Percentiles rank a stretch among this genome's conserved stretches.
Evolutionary conservation across 257 asterid species (phyloP).

Genomic region (Avicennia marina): DNA sequence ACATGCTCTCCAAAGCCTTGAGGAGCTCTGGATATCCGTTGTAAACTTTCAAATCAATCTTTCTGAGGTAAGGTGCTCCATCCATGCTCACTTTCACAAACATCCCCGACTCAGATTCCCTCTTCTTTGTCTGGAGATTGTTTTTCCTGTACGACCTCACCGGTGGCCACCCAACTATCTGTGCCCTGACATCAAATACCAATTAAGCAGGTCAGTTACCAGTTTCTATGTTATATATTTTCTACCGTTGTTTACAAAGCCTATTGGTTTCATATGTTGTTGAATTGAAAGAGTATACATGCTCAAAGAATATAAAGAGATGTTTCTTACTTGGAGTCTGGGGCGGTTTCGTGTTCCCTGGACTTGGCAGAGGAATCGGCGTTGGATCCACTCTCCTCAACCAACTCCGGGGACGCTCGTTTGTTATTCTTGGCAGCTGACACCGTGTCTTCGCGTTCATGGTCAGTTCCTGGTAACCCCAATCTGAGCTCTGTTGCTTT

Average conservation of each 20-base stretch:
- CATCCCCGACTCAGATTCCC: slow-evolving; percentile 38
- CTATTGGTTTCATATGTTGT: too few relatives aligned
- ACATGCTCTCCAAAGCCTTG: slow-evolving; percentile 65
- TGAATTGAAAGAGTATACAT: too few relatives aligned
- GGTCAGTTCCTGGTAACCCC: slow-evolving; percentile 57
- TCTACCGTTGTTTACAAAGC: too few relatives aligned
- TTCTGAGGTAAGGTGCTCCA: slow-evolving; percentile 82
- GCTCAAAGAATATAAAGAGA: background rate
- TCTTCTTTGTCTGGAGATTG: slow-evolving; percentile 27
- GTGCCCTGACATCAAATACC: slow-evolving; percentile 32
- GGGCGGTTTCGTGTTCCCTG: slow-evolving; percentile 23
- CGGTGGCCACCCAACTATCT: slow-evolving; percentile 71
- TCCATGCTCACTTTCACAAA: slow-evolving; percentile 89
- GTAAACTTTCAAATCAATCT: slow-evolving; percentile 65
- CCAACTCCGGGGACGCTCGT: slow-evolving; percentile 41
- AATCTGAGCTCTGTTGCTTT: slow-evolving; percentile 56
- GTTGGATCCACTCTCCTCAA: slow-evolving; percentile 27
- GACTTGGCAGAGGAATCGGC: slow-evolving; percentile 24
- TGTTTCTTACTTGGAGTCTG: slow-evolving; percentile 49
- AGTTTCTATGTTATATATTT: too few relatives aligned
- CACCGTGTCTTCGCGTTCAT: slow-evolving; percentile 14
- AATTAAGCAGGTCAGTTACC: background rate
- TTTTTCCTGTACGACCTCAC: slow-evolving; percentile 56
- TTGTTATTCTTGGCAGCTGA: slow-evolving; percentile 31
- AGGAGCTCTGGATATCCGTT: slow-evolving; percentile 50